A percentile compares a stretch with the other conserved stretches of the same genome.
These are phyloP conservation scores for Daldinia sp. DNA, from an alignment of 2,329 filamentous ascomycete genomes.

Conservation along the genomic window DNA sequence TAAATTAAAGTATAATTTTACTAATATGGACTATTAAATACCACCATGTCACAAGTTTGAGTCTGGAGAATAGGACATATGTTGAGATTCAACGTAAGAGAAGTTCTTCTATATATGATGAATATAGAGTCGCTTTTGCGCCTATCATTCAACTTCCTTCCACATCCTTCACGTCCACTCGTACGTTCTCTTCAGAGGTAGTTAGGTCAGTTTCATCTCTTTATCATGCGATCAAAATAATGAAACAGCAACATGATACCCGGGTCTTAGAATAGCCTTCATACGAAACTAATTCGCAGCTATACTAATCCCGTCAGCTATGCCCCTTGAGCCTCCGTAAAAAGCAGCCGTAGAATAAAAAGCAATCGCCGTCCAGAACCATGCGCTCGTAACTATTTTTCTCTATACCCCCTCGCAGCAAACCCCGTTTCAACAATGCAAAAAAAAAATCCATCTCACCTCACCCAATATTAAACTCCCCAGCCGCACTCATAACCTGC, in stretches of 20 bases:
- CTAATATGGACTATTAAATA: too few relatives aligned
- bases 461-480: constrained; percentile 77
- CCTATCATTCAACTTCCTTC: too few relatives aligned
- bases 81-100: too few relatives aligned
- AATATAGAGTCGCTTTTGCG: too few relatives aligned
- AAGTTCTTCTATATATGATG: too few relatives aligned
- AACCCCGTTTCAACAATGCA: not conserved
- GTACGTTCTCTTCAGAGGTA: not conserved
- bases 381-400: constrained; percentile 14
- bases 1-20: too few relatives aligned
- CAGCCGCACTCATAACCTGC: constrained; percentile 66
- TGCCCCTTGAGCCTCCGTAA: not conserved
- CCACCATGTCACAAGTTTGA: too few relatives aligned
- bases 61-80: too few relatives aligned
- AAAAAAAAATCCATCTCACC: not conserved
- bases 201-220: not conserved
- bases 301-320: not conserved
- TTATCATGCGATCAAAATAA: not conserved
- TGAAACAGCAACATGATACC: not conserved
- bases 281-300: not conserved
- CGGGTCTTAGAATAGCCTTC: not conserved
- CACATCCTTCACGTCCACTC: not conserved
- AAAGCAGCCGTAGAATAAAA: not conserved
- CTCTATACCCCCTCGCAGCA: not conserved
- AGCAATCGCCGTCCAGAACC: not conserved